Evolutionary conservation across 1,139 yeast species (phyloP).

Genomic region (Suhomyces kunorum): DNA sequence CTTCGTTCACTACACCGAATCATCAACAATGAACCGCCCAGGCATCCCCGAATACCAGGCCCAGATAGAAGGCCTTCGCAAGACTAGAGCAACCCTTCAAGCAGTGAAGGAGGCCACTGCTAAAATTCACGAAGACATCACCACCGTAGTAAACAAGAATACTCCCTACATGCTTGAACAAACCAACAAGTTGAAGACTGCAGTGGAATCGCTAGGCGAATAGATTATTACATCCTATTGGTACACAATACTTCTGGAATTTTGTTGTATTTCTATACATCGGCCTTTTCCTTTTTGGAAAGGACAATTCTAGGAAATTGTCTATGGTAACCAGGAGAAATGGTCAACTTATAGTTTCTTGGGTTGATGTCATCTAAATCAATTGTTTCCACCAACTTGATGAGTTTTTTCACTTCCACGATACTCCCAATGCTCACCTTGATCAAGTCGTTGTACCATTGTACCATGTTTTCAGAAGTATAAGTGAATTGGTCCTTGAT

Average conservation of each 20-base stretch:
- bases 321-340: conserved; percentile 35
- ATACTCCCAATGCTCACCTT: conserved; percentile 29
- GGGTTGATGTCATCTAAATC: conserved; percentile 10
- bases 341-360: conserved; percentile 18
- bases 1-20: no score
- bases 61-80: conserved; percentile 26
- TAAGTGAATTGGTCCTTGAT: conserved; percentile 20
- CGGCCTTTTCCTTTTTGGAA: conserved; percentile 1
- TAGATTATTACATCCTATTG: neutral
- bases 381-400: conserved; percentile 12
- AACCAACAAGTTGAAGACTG: conserved; percentile 6
- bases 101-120: conserved; percentile 31
- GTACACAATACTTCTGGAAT: neutral
- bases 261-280: neutral
- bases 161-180: conserved; percentile 12
- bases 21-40: no score
- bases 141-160: conserved; percentile 20
- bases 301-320: conserved; percentile 40
- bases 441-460: conserved; percentile 28
- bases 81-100: conserved; percentile 33
- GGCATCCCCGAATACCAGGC: conserved; percentile 5
- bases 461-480: conserved; percentile 18
- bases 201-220: conserved; percentile 1
- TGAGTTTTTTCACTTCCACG: conserved; percentile 21
- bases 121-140: conserved; percentile 29